Evolutionary conservation across 1,284 basidiomycete genomes (phyloP), one percentile per base, ranked within the genome.

Genomic region (Cystobasidiaceae sp.): DNA sequence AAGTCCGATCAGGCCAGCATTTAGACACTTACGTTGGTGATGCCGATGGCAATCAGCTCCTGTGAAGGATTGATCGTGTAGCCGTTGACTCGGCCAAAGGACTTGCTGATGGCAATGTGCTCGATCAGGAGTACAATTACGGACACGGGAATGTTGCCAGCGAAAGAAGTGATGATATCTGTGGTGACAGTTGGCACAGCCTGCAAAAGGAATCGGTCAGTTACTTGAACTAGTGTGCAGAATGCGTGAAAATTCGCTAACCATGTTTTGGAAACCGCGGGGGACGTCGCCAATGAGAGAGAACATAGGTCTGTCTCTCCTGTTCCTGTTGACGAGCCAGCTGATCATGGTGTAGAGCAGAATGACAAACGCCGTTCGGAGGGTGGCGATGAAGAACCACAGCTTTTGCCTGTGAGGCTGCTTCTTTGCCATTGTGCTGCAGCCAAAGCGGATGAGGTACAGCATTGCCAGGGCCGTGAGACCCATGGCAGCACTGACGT

Each of bases 31-130:
- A 66, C 56, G 50, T 93, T 94, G 9, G 91, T 86, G n/a, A 97
- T 92, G 44, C 96, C 94, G 70, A 98, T 97, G 43, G 96, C 94
- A 72, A 97, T 88, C 56, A 97, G 83, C 77, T 97, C 94, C 77
- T 97, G 94, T 79, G 93, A 93, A 17, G 94, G 93, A 75, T 97
- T 87, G 77, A 98, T 97, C 78, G 92, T 97, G 82, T 98, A 98
- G 37, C 88, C 87, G 77, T 98, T 97, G 69, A 97, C 78, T 67
- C 94, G 86, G 68, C 96, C 94, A 76, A 98, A 98, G 0, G 93
- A 90, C 89, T 76, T 68, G 43, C 48, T 51, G 72, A 97, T 98
- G 50, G 93, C 88, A 69, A 98, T 97, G 79, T 98, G 96, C 77
- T 98, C 94, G 55, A 98, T 83, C 15, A 98, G 81, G 45, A 98